These are phyloP conservation scores for Trichoderma aggressivum DNA, from an alignment of 2,329 filamentous ascomycete genomes.

Conservation along the genomic window DNA sequence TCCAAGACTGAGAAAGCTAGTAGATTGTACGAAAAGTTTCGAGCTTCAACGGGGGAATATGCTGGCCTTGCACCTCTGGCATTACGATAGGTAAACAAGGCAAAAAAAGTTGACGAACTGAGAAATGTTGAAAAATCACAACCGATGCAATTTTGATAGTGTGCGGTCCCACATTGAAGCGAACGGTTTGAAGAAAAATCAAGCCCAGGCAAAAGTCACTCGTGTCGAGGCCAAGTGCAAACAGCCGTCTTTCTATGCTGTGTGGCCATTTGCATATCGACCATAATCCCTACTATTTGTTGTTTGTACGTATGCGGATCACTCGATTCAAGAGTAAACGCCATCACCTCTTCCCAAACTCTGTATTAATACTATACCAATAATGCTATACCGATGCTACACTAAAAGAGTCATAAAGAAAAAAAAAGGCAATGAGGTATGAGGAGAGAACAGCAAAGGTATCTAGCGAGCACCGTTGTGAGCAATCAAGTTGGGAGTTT, in stretches of 20 bases:
- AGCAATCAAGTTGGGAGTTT: slow-evolving; percentile 44
- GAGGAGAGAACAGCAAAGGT: not conserved
- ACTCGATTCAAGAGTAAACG: not conserved
- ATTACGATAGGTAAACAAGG: not conserved
- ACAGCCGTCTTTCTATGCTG: not conserved
- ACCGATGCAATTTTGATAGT: not conserved
- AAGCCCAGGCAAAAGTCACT: not conserved
- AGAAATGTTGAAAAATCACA: not conserved
- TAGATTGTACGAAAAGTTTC: not conserved
- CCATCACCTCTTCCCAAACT: not conserved
- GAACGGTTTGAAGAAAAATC: not conserved
- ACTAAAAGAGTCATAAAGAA: not conserved
- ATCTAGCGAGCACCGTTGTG: slow-evolving; percentile 42
- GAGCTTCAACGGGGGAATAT: not conserved
- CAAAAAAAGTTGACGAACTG: not conserved
- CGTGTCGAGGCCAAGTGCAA: not conserved
- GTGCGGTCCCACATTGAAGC: not conserved
- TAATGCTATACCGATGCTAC: not conserved
- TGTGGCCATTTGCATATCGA: not conserved
- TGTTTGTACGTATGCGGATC: not conserved
- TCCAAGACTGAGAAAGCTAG: not conserved
- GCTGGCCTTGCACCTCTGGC: not conserved
- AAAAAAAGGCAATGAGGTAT: not conserved
- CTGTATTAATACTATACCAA: not conserved
- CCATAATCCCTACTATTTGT: not conserved